phyloP scores from a whole-genome alignment of 2,329 filamentous ascomycete genomes.

The Grosmannia huntii region DNA sequence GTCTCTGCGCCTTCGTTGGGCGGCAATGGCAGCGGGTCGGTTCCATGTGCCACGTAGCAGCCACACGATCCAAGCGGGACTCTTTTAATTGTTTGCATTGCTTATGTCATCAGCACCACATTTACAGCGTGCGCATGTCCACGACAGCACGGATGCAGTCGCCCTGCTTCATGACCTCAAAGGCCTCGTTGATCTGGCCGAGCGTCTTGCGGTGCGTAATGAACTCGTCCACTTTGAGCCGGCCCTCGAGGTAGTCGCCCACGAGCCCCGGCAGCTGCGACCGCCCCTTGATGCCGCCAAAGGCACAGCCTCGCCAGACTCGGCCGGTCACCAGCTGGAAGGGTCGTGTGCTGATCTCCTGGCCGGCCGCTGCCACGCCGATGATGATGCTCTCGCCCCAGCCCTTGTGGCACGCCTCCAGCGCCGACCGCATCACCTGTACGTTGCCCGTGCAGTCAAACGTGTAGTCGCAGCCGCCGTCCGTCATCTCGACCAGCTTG shows the following conservation, averaged over 20 bases:
- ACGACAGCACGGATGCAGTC: slow-evolving; percentile 96
- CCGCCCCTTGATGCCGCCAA: slow-evolving; percentile 96
- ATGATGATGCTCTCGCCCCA: slow-evolving; percentile 98
- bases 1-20: background rate
- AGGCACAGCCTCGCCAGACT: slow-evolving; percentile 95
- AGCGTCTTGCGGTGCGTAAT: slow-evolving; percentile 90
- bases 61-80: too few relatives aligned
- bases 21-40: too few relatives aligned
- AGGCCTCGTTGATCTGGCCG: slow-evolving; percentile 75
- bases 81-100: background rate
- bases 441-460: slow-evolving; percentile 99
- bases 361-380: slow-evolving; percentile 88
- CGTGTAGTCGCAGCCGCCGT: slow-evolving; percentile 96
- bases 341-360: slow-evolving; percentile 82
- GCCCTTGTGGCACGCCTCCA: slow-evolving; percentile 98
- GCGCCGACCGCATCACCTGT: slow-evolving; percentile 83
- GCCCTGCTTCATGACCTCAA: slow-evolving; percentile 82
- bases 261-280: slow-evolving; percentile 81
- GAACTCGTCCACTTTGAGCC: slow-evolving; percentile 97
- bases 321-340: slow-evolving; percentile 98
- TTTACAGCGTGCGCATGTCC: slow-evolving; percentile 35
- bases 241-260: slow-evolving; percentile 74
- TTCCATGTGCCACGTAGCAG: background rate
- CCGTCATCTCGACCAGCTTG: slow-evolving; percentile 92
- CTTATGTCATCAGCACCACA: background rate